Percentiles rank a stretch among this genome's conserved stretches.
phyloP scores from a whole-genome alignment of 140 eudicot genomes.

The Bidens hawaiensis region DNA sequence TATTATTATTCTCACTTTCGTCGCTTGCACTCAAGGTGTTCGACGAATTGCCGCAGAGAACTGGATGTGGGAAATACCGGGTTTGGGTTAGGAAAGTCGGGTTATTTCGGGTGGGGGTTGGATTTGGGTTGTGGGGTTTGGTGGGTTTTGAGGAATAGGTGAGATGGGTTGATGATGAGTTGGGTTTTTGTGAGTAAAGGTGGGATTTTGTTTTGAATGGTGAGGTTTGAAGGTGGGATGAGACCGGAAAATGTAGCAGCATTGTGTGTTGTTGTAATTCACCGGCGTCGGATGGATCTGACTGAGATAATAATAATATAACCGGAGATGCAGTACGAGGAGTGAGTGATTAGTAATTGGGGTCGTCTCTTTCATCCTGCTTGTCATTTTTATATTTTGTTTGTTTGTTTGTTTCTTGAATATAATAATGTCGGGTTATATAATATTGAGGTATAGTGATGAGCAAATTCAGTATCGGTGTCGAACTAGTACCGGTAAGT shows the following conservation, averaged over 20 bases:
- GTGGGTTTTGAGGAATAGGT: not conserved
- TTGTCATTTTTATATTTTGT: no score
- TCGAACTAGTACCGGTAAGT: no score
- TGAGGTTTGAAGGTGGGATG: slow-evolving; percentile 8
- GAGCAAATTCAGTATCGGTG: no score
- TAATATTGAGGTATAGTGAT: no score
- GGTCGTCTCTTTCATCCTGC: no score
- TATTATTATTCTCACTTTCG: not conserved
- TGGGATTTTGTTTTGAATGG: slow-evolving; percentile 1
- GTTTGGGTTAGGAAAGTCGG: not conserved
- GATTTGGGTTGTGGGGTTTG: not conserved
- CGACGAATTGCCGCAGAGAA: slow-evolving; percentile 79
- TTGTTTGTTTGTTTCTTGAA: no score
- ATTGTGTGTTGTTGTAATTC: slow-evolving; percentile 10
- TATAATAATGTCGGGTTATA: no score
- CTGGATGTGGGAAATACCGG: not conserved
- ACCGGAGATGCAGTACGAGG: no score
- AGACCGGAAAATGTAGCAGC: slow-evolving; percentile 24
- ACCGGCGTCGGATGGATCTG: not conserved
- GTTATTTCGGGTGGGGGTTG: not conserved
- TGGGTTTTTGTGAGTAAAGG: slow-evolving; percentile 5
- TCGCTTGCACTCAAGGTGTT: slow-evolving; percentile 40
- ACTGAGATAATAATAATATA: no score
- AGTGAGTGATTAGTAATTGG: no score
- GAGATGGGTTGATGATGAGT: slow-evolving; percentile 16